Evolutionary conservation across 106 monocot species (phyloP).

Genomic region (Allium fistulosum): DNA sequence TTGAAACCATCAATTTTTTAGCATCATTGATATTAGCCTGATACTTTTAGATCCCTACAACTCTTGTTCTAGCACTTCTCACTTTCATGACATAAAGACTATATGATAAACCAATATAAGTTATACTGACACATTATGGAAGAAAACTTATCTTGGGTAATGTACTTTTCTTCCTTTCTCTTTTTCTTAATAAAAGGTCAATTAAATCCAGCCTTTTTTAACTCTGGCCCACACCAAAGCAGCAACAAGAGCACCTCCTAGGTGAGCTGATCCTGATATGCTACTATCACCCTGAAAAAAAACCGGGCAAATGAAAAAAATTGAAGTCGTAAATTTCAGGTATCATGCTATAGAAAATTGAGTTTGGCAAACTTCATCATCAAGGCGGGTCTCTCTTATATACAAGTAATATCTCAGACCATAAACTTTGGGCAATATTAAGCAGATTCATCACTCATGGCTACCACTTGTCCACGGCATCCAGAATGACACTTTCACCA

Average conservation of each 20-base stretch:
- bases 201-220: conserved; percentile 43
- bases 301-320: neutral
- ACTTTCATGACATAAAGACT: no score
- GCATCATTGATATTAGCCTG: no score
- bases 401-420: neutral
- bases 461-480: no score
- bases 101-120: no score
- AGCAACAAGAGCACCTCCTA: conserved; percentile 61
- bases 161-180: no score
- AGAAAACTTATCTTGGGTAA: no score
- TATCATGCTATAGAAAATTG: neutral
- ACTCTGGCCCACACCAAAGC: conserved; percentile 36
- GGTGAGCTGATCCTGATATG: conserved; percentile 50
- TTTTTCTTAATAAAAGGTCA: neutral
- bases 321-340: neutral
- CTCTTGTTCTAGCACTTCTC: no score
- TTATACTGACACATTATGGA: no score
- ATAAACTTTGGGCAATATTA: neutral
- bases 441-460: no score
- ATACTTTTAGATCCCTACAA: no score
- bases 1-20: no score
- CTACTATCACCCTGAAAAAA: conserved; percentile 26
- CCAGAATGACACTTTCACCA: no score
- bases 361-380: neutral
- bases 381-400: neutral